Percentiles rank a stretch among this genome's conserved stretches.
Evolutionary conservation across 129 eudicot genomes (phyloP).

Genomic region (Logfia minima): DNA sequence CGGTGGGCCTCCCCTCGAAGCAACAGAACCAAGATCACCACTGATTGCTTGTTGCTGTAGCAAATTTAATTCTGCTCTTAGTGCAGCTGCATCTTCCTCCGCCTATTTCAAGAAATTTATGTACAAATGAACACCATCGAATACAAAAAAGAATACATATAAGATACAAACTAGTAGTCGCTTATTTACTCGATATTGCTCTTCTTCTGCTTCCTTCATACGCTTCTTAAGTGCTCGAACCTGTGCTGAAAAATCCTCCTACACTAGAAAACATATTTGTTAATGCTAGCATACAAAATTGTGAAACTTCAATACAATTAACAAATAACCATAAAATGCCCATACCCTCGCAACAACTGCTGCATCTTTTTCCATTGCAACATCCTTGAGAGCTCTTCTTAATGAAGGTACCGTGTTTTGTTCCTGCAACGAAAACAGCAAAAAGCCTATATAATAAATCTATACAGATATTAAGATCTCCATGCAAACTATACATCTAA

Average conservation of each 20-base stretch:
- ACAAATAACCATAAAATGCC: not conserved
- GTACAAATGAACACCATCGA: conserved; percentile 23
- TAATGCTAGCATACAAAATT: not conserved
- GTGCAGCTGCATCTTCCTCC: conserved; percentile 90
- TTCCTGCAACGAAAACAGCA: conserved; percentile 52
- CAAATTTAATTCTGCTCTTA: conserved; percentile 82
- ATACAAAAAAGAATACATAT: not conserved
- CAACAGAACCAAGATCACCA: conserved; percentile 40
- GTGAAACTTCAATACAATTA: conserved; percentile 2
- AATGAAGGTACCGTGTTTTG: conserved; percentile 79
- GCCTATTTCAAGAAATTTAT: conserved; percentile 52
- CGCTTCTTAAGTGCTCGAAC: conserved; percentile 88
- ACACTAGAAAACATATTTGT: conserved; percentile 37
- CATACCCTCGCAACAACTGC: conserved; percentile 96
- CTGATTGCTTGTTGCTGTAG: conserved; percentile 81
- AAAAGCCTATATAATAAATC: not conserved
- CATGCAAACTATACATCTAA: not conserved
- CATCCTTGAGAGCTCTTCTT: conserved; percentile 91
- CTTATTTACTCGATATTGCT: conserved; percentile 76
- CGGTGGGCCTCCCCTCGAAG: conserved; percentile 60
- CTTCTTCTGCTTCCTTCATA: conserved; percentile 94
- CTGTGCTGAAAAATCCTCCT: conserved; percentile 95
- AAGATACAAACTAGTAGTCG: not conserved
- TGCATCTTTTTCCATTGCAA: conserved; percentile 99
- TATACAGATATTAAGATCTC: not conserved